A percentile compares a stretch with the other conserved stretches of the same genome.
These are phyloP conservation scores for Fusarium hainanense DNA, from an alignment of 2,329 filamentous ascomycete genomes.

Conservation along the genomic window DNA sequence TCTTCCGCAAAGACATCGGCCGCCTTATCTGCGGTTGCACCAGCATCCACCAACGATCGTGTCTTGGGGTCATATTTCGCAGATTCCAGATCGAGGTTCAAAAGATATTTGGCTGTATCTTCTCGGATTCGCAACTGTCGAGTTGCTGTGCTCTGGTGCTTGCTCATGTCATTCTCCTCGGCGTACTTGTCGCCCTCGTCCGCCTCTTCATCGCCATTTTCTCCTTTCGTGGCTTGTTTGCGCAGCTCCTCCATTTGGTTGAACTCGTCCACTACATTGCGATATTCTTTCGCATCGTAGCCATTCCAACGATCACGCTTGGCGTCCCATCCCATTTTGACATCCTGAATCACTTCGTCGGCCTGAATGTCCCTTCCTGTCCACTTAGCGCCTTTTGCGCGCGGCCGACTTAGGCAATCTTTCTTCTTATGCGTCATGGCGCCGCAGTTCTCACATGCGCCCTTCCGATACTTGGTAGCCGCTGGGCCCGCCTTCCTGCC, in stretches of 20 bases:
- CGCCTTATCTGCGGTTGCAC: constrained; percentile 81
- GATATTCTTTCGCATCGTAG: constrained; percentile 91
- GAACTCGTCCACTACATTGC: constrained; percentile 87
- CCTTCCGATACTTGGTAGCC: constrained; percentile 96
- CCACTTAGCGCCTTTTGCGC: constrained; percentile 90
- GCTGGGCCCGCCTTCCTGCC: constrained; percentile 86
- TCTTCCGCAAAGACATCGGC: constrained; percentile 90
- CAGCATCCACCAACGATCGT: constrained; percentile 86
- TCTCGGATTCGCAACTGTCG: constrained; percentile 91
- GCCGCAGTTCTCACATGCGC: constrained; percentile 98
- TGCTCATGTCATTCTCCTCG: constrained; percentile 96
- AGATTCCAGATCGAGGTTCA: constrained; percentile 95
- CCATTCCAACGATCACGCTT: constrained; percentile 98
- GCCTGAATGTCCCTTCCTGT: constrained; percentile 94
- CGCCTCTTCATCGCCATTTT: constrained; percentile 62
- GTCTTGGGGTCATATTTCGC: constrained; percentile 99
- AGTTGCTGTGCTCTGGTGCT: constrained; percentile 90
- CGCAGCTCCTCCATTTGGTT: constrained; percentile 83
- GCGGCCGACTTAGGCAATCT: constrained; percentile 88
- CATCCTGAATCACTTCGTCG: constrained; percentile 86
- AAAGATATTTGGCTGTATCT: constrained; percentile 95
- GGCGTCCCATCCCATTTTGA: constrained; percentile 93
- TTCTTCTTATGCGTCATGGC: constrained; percentile 96
- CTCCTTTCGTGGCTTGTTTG: constrained; percentile 62
- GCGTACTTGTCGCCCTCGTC: constrained; percentile 81